phyloP scores from a whole-genome alignment of 805 yeast genomes.

The Metschnikowia chrysomelidarum region DNA sequence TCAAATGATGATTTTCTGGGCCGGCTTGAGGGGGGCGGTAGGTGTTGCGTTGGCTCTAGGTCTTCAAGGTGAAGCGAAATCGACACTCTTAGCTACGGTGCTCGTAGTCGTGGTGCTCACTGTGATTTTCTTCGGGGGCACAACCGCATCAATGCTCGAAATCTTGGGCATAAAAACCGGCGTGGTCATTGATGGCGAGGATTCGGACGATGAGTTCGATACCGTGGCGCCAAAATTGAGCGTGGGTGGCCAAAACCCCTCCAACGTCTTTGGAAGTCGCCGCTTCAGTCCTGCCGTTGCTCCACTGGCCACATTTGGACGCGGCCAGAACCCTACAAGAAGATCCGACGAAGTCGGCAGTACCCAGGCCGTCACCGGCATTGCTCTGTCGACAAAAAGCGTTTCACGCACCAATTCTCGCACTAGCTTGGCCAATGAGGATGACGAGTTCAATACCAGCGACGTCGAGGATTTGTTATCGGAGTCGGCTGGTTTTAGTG shows the following conservation, averaged over 20 bases:
- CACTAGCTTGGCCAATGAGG: slow-evolving; percentile 23
- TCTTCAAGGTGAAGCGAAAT: slow-evolving; percentile 88
- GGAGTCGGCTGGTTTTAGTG: slow-evolving; percentile 5
- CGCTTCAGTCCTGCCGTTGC: slow-evolving; percentile 18
- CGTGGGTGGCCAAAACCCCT: slow-evolving; percentile 14
- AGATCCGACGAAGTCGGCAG: slow-evolving; percentile 9
- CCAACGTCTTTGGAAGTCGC: slow-evolving; percentile 24
- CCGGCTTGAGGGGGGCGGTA: slow-evolving; percentile 97
- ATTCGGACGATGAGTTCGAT: slow-evolving; percentile 93
- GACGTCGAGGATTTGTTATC: slow-evolving; percentile 41
- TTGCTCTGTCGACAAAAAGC: slow-evolving; percentile 8
- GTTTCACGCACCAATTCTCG: slow-evolving; percentile 18
- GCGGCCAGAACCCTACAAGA: slow-evolving; percentile 9
- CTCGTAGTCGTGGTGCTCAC: slow-evolving; percentile 95
- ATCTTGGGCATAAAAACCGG: slow-evolving; percentile 92
- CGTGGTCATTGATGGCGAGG: slow-evolving; percentile 67
- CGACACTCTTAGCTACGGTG: slow-evolving; percentile 88
- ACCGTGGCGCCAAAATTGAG: slow-evolving; percentile 65
- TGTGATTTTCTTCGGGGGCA: slow-evolving; percentile 95
- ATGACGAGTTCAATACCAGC: slow-evolving; percentile 27
- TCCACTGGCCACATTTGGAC: slow-evolving; percentile 16
- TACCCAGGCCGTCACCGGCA: not conserved
- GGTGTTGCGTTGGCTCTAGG: slow-evolving; percentile 99
- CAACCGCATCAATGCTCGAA: slow-evolving; percentile 97
- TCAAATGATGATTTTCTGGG: slow-evolving; percentile 99